A percentile compares a stretch with the other conserved stretches of the same genome.
These are phyloP conservation scores for Orobanche coerulescens DNA, from an alignment of 257 asterid species.

Conservation along the genomic window DNA sequence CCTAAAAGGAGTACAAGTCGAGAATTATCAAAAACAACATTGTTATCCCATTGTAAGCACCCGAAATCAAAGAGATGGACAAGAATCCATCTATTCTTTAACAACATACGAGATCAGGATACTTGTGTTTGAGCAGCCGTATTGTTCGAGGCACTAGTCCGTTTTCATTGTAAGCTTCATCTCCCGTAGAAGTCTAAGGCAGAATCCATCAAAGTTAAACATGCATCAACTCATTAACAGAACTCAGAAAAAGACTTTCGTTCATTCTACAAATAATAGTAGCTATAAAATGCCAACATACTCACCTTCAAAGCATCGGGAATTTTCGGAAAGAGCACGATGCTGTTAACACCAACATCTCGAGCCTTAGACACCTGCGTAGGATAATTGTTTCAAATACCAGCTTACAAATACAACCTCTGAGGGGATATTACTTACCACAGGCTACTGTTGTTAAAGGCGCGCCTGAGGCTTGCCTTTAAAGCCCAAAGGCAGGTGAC, in stretches of 20 bases:
- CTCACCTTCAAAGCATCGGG: constrained; percentile 92
- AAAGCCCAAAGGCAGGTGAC: too few species aligned
- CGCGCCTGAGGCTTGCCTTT: too few species aligned
- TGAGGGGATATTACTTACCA: not conserved
- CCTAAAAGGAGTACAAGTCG: constrained; percentile 29
- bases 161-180: constrained; percentile 86
- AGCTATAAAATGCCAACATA: constrained; percentile 11
- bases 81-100: not conserved
- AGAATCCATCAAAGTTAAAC: constrained; percentile 13
- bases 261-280: constrained; percentile 1
- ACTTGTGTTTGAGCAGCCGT: constrained; percentile 86
- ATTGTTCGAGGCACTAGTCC: constrained; percentile 88
- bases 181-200: constrained; percentile 70
- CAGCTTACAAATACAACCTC: not conserved
- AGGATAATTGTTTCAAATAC: constrained; percentile 20
- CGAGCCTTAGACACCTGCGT: constrained; percentile 79
- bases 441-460: too few species aligned
- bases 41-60: not conserved
- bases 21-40: constrained; percentile 12
- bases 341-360: constrained; percentile 95
- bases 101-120: constrained; percentile 81
- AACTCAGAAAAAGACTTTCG: not conserved
- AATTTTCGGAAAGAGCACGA: constrained; percentile 93
- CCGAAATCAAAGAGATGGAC: constrained; percentile 3
- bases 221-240: not conserved